Percentiles rank a stretch among this genome's conserved stretches.
Evolutionary conservation across 1,284 basidiomycete genomes (phyloP).

Genomic region (Ustilago esculenta): DNA sequence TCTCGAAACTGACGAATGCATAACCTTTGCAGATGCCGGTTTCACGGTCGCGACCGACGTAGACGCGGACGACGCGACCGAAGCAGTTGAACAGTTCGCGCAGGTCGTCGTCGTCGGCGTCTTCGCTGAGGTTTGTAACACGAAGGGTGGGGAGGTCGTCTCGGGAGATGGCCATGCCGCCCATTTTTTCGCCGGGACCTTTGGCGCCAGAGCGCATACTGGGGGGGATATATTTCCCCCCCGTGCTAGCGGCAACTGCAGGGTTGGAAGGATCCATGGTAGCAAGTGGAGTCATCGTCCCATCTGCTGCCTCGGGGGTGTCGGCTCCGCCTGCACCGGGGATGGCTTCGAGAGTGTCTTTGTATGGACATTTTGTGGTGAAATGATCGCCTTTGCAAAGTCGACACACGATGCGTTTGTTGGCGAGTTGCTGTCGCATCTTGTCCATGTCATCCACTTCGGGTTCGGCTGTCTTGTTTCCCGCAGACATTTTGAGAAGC

Average conservation of each 20-base stretch:
- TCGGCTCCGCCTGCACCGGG: constrained; percentile 72
- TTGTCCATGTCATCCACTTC: constrained; percentile 78
- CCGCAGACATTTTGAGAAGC: constrained; percentile 82
- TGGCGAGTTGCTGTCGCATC: constrained; percentile 76
- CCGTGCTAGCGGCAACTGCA: constrained; percentile 63
- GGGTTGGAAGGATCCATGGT: constrained; percentile 58
- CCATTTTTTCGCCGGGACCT: constrained; percentile 82
- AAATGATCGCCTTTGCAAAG: constrained; percentile 97
- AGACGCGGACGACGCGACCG: constrained; percentile 82
- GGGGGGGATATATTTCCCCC: constrained; percentile 90
- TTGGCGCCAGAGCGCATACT: constrained; percentile 79
- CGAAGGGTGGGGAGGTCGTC: constrained; percentile 96
- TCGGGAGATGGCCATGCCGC: constrained; percentile 67
- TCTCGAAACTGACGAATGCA: constrained; percentile 94
- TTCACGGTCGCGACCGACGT: constrained; percentile 93
- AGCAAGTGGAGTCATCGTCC: constrained; percentile 69
- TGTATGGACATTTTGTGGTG: constrained; percentile 98
- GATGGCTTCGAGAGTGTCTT: constrained; percentile 79
- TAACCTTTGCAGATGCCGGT: constrained; percentile 96
- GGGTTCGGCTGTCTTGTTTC: constrained; percentile 72
- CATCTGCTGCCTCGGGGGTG: constrained; percentile 70
- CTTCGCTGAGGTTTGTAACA: constrained; percentile 95
- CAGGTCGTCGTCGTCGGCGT: constrained; percentile 92
- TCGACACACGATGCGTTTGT: constrained; percentile 89
- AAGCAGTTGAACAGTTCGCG: constrained; percentile 81